Evolutionary conservation across 2,329 filamentous ascomycete genomes (phyloP), one percentile per base, ranked within the genome.

Genomic region (Diaporthe vexans): DNA sequence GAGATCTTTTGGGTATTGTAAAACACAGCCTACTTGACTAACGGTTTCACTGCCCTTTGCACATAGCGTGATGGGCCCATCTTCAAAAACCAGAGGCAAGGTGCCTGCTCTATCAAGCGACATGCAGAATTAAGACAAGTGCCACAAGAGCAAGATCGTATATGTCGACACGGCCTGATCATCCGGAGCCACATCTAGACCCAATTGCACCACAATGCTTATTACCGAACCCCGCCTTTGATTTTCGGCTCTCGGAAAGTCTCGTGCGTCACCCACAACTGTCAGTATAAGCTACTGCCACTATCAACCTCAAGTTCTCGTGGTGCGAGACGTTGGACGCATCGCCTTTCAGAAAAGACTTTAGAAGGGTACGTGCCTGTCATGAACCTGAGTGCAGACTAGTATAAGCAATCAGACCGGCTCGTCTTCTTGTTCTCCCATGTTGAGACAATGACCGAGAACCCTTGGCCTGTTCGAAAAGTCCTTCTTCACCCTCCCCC

Each of bases 401-500:
- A 21, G 26, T 29, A 21, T 13, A 11, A 35, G 9, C 17, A 21
- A 21, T 29, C 8, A 46, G n/a, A 19, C 26, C 9, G 13, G 37
- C 17, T 29, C 37, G 24, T 17, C 37, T 29, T 19, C 37, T 26
- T 21, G n/a, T n/a, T n/a, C n/a, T n/a, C n/a, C n/a, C n/a, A n/a
- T 7, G 17, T 8, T 40, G 43, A 24, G 24, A 63, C 21, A 6
- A 29, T n/a, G 58, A 6, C 37, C 15, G 37, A 63, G 24, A 21
- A 24, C 37, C 15, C 26, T 13, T 63, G 15, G 58, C 58, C 58
- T 11, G 58, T 63, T 13, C 58, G 58, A 13, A 63, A 9, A 46
- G 37, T 63, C 9, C 24, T 29, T 46, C 58, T 63, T 29, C 17
- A 63, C 15, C 58, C 58, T 29, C 58, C 58, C 21, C 37, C 58